Evolutionary conservation across 2,329 filamentous ascomycete genomes (phyloP), one percentile per base, ranked within the genome.

Genomic region (Aspergillus sp.): DNA sequence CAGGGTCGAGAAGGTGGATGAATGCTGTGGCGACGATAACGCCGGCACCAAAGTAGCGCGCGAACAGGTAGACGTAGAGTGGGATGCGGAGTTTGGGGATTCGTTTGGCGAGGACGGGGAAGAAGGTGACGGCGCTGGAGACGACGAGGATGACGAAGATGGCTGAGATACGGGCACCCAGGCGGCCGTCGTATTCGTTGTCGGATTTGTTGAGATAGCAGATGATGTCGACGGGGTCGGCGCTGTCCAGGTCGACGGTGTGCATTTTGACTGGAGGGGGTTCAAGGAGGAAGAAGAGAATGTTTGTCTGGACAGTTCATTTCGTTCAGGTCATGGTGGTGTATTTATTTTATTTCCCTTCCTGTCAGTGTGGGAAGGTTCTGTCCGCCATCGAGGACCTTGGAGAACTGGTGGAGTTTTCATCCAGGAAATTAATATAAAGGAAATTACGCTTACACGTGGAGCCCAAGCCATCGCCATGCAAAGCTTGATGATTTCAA

Each of bases 161-260:
- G 19, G 72, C 57, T 19, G 56, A 74, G 53, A 70, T 62, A 3
- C 70, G 67, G 1, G 64, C 65, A 7, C 71, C 71, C 1, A 73
- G 48, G 4, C 60, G 66, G 13, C 78, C 78, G 50, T 80, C 67
- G 52, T 81, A 81, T 12, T 80, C 72, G 51, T 80, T 81, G 1
- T 54, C 60, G 2, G 59, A 62, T 3, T 54, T 45, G 8, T 67
- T 60, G 12, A 81, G 54, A 56, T 73, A 79, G 57, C 78, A 82
- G 52, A 78, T 63, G 36, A 82, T 58, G 2, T 70, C 58, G 3
- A 53, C 54, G 2, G 65, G 61, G 51, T 73, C 70, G 8, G 61
- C 70, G 2, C 61, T 69, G 36, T 63, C 57, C 26, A 76, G 61
- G 46, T 76, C 59, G 58, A 75, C 73, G 19, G 19, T 19, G 4